Conservation (phyloP, 2,329 filamentous ascomycete species). For the Paraphoma chrysanthemicola region DNA sequence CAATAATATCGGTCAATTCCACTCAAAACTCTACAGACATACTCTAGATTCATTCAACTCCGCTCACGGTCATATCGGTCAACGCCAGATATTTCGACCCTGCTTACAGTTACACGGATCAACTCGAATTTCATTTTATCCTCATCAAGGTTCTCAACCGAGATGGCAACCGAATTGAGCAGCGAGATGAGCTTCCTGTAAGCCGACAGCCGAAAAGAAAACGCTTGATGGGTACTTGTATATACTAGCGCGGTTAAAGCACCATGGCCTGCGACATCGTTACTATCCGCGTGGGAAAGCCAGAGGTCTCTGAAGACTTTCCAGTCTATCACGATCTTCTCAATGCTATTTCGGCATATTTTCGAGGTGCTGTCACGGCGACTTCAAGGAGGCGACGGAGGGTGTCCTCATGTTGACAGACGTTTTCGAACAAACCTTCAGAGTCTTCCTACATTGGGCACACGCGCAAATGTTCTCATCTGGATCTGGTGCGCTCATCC, state of each 20-base stretch:
- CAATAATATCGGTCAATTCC: no score
- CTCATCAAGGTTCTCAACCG: no score
- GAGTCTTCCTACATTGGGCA: constrained; percentile 13
- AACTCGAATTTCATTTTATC: no score
- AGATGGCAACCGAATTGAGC: no score
- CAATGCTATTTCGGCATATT: constrained; percentile 3
- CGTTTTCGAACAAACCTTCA: constrained; percentile 13
- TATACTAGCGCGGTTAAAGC: not conserved
- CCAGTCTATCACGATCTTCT: constrained; percentile 11
- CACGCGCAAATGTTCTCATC: constrained; percentile 4
- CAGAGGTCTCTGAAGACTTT: not conserved
- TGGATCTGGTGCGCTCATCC: not conserved
- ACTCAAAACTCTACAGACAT: no score
- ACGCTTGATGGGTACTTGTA: not conserved
- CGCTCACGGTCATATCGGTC: no score
- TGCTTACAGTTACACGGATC: no score
- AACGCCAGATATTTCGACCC: no score
- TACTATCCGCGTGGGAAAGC: constrained; percentile 9
- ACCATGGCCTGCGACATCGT: constrained; percentile 9
- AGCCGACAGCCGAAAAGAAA: not conserved
- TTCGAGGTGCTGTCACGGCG: constrained; percentile 11
- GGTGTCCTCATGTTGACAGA: constrained; percentile 4
- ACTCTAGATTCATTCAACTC: no score
- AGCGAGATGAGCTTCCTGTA: not conserved
- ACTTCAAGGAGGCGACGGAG: constrained; percentile 10